These are phyloP conservation scores for Pseudognaphalium luteoalbum DNA, from an alignment of 129 eudicot genomes.

Conservation along the genomic window DNA sequence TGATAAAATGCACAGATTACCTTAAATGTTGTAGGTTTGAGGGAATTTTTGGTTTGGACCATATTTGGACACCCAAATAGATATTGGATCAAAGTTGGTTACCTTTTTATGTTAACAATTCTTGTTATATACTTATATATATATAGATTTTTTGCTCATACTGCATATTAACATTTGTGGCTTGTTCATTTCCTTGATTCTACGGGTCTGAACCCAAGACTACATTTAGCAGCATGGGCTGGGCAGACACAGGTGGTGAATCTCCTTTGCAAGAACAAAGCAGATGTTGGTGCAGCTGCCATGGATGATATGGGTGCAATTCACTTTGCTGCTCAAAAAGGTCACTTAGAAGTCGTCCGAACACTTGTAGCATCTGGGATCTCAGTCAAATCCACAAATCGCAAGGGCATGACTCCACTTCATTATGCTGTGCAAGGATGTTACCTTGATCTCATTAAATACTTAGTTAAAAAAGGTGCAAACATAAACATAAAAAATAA, in stretches of 20 bases:
- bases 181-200: constrained; percentile 49
- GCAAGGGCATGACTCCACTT: constrained; percentile 96
- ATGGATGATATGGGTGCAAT: constrained; percentile 98
- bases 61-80: no score
- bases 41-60: no score
- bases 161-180: not conserved
- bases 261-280: constrained; percentile 82
- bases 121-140: no score
- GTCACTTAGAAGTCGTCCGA: constrained; percentile 75
- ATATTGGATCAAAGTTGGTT: not conserved
- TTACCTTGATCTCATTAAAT: constrained; percentile 71
- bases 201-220: constrained; percentile 46
- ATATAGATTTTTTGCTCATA: not conserved
- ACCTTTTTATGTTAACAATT: not conserved
- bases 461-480: constrained; percentile 85
- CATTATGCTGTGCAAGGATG: constrained; percentile 98
- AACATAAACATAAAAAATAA: constrained; percentile 59
- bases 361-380: constrained; percentile 70
- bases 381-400: constrained; percentile 68
- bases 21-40: not conserved
- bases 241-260: constrained; percentile 81
- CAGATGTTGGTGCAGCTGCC: constrained; percentile 93
- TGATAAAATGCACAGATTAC: not conserved
- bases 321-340: constrained; percentile 98
- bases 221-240: constrained; percentile 98